Conservation (phyloP, 345 rosid species). For the Tarenaya hassleriana region DNA sequence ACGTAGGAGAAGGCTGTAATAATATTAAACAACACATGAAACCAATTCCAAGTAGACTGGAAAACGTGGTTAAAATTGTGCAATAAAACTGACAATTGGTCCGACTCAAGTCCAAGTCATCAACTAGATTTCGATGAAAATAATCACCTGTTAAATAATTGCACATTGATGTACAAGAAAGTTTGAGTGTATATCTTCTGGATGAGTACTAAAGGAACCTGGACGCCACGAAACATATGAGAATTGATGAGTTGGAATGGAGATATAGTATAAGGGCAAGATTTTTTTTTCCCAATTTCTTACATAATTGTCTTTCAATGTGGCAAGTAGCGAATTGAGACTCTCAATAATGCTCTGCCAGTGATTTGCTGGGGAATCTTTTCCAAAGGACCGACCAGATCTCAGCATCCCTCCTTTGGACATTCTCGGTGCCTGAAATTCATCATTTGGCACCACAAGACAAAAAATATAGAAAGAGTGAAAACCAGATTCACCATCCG, state of each 20-base stretch:
- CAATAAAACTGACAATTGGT: neutral
- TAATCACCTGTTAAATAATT: slow-evolving; percentile 80
- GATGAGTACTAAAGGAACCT: slow-evolving; percentile 93
- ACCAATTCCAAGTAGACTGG: neutral
- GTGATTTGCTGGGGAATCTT: slow-evolving; percentile 78
- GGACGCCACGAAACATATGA: slow-evolving; percentile 27
- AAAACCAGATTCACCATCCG: slow-evolving; percentile 2
- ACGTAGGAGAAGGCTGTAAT: slow-evolving; percentile 78
- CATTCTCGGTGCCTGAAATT: slow-evolving; percentile 80
- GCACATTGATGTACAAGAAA: slow-evolving; percentile 88
- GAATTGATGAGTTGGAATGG: slow-evolving; percentile 6
- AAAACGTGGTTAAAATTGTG: neutral
- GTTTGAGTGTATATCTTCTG: slow-evolving; percentile 94
- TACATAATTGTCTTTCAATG: slow-evolving; percentile 87
- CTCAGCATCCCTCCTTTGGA: slow-evolving; percentile 78
- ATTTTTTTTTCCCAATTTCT: slow-evolving; percentile 23
- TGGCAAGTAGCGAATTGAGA: slow-evolving; percentile 71
- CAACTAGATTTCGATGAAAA: neutral
- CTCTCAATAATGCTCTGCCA: slow-evolving; percentile 97
- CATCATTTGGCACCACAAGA: slow-evolving; percentile 14
- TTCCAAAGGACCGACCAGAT: slow-evolving; percentile 77
- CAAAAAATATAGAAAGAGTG: slow-evolving; percentile 11
- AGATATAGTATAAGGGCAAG: slow-evolving; percentile 1
- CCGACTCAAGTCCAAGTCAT: slow-evolving; percentile 4
- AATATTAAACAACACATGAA: slow-evolving; percentile 4